phyloP scores from a whole-genome alignment of 2,329 filamentous ascomycete species.

The Cercospora brassicicola region DNA sequence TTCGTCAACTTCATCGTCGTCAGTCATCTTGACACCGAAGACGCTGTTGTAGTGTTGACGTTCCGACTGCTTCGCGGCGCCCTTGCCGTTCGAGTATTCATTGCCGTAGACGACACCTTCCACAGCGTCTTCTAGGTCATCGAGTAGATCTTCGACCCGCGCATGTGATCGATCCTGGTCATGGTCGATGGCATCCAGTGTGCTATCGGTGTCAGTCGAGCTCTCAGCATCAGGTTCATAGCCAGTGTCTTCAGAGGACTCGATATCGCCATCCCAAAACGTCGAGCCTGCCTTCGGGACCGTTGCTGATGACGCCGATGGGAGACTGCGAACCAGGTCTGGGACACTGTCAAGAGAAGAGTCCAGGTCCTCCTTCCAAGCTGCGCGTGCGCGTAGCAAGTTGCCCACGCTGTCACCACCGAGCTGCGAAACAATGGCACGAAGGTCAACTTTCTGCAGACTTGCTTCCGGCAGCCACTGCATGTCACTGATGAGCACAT shows the following conservation, averaged over 20 bases:
- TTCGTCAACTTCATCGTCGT: neutral
- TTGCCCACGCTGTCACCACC: neutral
- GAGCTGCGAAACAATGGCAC: neutral
- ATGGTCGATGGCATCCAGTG: neutral
- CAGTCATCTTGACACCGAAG: neutral
- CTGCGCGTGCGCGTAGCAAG: conserved; percentile 1
- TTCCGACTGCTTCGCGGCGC: neutral
- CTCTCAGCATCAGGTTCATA: conserved; percentile 5
- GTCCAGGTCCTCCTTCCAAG: conserved; percentile 3
- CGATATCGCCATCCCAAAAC: neutral
- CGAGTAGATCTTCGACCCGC: neutral
- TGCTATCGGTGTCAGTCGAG: neutral
- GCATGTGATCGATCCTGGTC: neutral
- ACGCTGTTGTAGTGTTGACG: neutral
- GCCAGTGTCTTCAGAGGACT: neutral
- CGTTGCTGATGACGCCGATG: neutral
- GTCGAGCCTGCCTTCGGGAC: neutral
- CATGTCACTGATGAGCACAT: neutral
- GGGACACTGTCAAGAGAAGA: neutral
- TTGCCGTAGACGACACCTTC: conserved; percentile 2
- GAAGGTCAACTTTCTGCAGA: neutral
- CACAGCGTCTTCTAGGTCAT: neutral
- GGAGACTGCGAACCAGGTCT: neutral
- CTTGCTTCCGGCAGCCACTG: conserved; percentile 15
- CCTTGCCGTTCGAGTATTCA: neutral